Conservation (phyloP, 2,329 filamentous ascomycete species). For the Teratosphaeria destructans region DNA sequence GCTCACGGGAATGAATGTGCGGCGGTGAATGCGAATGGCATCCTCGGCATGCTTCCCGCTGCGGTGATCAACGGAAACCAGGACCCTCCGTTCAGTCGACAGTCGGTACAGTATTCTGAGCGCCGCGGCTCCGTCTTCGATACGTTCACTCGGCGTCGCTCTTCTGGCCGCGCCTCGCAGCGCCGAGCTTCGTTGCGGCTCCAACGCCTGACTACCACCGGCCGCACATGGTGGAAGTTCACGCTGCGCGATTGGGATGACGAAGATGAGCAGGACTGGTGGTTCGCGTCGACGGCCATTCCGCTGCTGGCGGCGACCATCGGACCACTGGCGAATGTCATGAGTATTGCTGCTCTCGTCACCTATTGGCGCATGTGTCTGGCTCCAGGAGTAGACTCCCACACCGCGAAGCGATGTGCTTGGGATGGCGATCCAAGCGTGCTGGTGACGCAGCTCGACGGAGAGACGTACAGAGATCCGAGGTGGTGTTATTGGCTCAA, state of each 20-base stretch:
- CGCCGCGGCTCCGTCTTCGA: background rate
- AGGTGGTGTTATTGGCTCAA: slow-evolving; percentile 66
- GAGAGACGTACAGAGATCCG: slow-evolving; percentile 56
- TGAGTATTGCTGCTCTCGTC: slow-evolving; percentile 78
- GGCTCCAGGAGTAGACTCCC: slow-evolving; percentile 29
- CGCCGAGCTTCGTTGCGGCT: slow-evolving; percentile 8
- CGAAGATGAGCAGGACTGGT: slow-evolving; percentile 25
- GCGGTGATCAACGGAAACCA: background rate
- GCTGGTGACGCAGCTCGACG: slow-evolving; percentile 40
- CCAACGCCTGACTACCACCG: slow-evolving; percentile 3
- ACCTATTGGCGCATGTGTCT: slow-evolving; percentile 62
- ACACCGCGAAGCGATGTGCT: slow-evolving; percentile 25
- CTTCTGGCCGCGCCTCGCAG: slow-evolving; percentile 5
- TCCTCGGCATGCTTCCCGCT: background rate
- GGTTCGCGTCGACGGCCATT: slow-evolving; percentile 28
- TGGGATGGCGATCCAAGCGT: slow-evolving; percentile 13
- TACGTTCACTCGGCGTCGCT: slow-evolving; percentile 5
- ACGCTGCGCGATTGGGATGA: slow-evolving; percentile 22
- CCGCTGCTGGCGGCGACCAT: slow-evolving; percentile 63
- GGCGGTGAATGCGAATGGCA: background rate
- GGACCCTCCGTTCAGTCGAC: background rate
- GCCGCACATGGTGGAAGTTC: slow-evolving; percentile 14
- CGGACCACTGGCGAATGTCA: slow-evolving; percentile 79
- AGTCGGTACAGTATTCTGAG: background rate
- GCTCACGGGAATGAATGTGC: background rate